Conservation (phyloP, 495 filamentous ascomycete species). For the Hypoxylon trugodes region DNA sequence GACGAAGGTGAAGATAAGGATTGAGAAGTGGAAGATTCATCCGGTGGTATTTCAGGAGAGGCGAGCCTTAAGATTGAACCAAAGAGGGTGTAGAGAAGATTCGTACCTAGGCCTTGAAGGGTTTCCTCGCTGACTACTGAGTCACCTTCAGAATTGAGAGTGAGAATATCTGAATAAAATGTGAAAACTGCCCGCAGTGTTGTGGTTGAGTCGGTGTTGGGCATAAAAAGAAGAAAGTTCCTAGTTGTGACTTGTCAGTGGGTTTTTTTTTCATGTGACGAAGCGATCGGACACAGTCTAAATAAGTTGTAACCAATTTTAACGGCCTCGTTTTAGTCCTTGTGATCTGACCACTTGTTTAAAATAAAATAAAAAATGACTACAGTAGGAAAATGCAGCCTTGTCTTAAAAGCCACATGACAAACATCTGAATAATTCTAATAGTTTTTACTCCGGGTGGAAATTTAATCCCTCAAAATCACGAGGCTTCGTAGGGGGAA, state of each 20-base stretch:
- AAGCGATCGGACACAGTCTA: background rate
- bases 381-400: too few species aligned
- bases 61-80: constrained; percentile 70
- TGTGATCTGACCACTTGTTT: too few species aligned
- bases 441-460: background rate
- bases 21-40: background rate
- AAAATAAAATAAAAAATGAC: too few species aligned
- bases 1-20: constrained; percentile 16
- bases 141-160: constrained; percentile 93
- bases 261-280: constrained; percentile 9
- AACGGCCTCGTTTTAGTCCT: background rate
- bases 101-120: constrained; percentile 93
- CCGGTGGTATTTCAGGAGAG: constrained; percentile 42
- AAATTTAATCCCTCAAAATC: constrained; percentile 31
- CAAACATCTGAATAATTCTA: background rate
- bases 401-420: too few species aligned
- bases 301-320: background rate
- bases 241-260: constrained; percentile 55
- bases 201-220: constrained; percentile 67
- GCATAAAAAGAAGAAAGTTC: constrained; percentile 95
- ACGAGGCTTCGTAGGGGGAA: constrained; percentile 7
- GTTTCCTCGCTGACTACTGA: constrained; percentile 88
- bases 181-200: constrained; percentile 85
- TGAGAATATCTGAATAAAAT: constrained; percentile 90
- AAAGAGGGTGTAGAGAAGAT: constrained; percentile 71